A percentile compares a stretch with the other conserved stretches of the same genome.
Evolutionary conservation across 2,329 filamentous ascomycete genomes (phyloP).

Genomic region (Fusarium floridanum): DNA sequence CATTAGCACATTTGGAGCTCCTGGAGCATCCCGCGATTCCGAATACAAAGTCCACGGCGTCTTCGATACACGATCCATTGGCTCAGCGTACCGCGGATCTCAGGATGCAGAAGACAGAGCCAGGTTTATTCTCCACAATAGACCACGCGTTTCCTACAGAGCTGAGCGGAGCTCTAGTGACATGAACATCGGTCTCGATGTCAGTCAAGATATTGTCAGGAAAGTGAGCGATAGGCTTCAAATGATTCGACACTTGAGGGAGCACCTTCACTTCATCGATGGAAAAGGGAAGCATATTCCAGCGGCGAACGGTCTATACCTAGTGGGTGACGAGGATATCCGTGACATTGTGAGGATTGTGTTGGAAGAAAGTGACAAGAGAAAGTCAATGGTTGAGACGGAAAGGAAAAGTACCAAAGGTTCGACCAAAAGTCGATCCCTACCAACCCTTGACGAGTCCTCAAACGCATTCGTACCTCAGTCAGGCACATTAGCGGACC

Average conservation of each 20-base stretch:
- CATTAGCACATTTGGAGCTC: not conserved
- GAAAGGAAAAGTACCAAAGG: constrained; percentile 17
- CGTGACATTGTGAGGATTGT: constrained; percentile 41
- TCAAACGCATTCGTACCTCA: constrained; percentile 44
- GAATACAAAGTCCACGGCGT: constrained; percentile 34
- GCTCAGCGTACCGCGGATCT: constrained; percentile 34
- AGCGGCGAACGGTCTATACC: constrained; percentile 34
- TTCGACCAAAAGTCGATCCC: constrained; percentile 12
- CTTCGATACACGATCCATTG: constrained; percentile 28
- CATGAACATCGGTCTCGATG: constrained; percentile 14
- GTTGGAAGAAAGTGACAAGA: constrained; percentile 30
- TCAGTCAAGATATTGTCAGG: constrained; percentile 25
- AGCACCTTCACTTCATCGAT: constrained; percentile 31
- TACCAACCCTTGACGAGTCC: constrained; percentile 38
- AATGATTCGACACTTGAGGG: constrained; percentile 25
- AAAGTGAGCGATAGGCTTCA: constrained; percentile 41
- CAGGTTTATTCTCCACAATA: not conserved
- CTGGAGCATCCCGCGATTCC: not conserved
- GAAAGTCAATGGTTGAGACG: not conserved
- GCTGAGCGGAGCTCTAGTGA: not conserved
- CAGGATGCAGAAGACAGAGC: constrained; percentile 1
- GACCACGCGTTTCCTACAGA: not conserved
- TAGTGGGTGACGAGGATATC: constrained; percentile 42
- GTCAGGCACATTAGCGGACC: constrained; percentile 43
- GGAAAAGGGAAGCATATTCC: constrained; percentile 23